A percentile compares a stretch with the other conserved stretches of the same genome.
These are phyloP conservation scores for Chalciporus piperatus DNA, from an alignment of 768 basidiomycete species.

Conservation along the genomic window DNA sequence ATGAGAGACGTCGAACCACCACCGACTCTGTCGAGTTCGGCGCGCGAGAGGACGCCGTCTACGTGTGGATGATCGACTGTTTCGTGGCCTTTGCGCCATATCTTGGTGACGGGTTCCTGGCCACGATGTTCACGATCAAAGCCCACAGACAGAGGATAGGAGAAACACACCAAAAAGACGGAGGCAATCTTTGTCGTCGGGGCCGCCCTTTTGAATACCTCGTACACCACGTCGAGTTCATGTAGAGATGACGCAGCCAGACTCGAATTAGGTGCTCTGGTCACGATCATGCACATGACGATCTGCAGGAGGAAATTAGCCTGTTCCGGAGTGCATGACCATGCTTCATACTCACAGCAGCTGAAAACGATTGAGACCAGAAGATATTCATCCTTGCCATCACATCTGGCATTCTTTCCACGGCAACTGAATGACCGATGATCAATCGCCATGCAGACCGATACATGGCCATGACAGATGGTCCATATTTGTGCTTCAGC, in stretches of 20 bases:
- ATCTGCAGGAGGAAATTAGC: slow-evolving; percentile 38
- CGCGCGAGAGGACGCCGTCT: slow-evolving; percentile 31
- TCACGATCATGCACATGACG: slow-evolving; percentile 55
- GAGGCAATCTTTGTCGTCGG: slow-evolving; percentile 44
- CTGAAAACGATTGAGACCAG: slow-evolving; percentile 70
- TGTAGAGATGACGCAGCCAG: slow-evolving; percentile 46
- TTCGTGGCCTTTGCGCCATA: slow-evolving; percentile 45
- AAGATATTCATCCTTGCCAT: slow-evolving; percentile 46
- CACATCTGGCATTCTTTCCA: slow-evolving; percentile 39
- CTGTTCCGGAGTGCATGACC: neutral
- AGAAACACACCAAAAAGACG: slow-evolving; percentile 39
- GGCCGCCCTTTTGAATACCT: slow-evolving; percentile 48
- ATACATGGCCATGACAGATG: slow-evolving; percentile 71
- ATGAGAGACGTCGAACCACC: slow-evolving; percentile 50
- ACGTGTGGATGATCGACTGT: slow-evolving; percentile 31
- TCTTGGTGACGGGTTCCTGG: slow-evolving; percentile 40
- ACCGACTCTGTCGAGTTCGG: slow-evolving; percentile 54
- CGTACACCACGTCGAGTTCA: slow-evolving; percentile 44
- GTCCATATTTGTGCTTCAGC: slow-evolving; percentile 58
- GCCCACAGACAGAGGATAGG: neutral
- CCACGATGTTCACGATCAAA: neutral
- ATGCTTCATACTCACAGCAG: slow-evolving; percentile 45
- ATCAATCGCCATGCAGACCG: slow-evolving; percentile 69
- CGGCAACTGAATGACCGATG: slow-evolving; percentile 44
- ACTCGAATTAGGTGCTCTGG: slow-evolving; percentile 46